Evolutionary conservation across 2,329 filamentous ascomycete genomes (phyloP), one percentile per base, ranked within the genome.

Genomic region (Akanthomyces lecanii): DNA sequence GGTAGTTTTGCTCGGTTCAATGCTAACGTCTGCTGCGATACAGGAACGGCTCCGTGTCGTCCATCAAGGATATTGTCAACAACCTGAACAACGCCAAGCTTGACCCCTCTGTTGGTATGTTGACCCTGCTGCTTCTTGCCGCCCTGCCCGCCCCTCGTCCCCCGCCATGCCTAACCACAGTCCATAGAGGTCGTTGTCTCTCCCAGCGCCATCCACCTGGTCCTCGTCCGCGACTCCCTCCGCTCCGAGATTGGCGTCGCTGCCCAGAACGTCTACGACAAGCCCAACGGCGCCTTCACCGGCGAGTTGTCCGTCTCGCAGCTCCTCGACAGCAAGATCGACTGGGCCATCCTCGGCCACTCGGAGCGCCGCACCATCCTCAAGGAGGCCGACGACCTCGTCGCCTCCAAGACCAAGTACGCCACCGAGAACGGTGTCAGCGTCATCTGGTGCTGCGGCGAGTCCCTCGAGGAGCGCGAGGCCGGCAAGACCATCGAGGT

Each of bases 391-490:
- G 92, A 97, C 78, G 83, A 87, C 70, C 88, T 95, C 71, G 87
- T 98, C 69, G 92, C 94, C 67, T 86, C 84, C 81, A 99, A 99
- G 90, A 95, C 92, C 78, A 97, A 96, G 86, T 88, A 87, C 72
- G 92, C 95, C 66, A 83, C 95, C 65, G 91, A 96, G 73, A 90
- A 90, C 72, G 94, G 92, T 66, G 76, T 99, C 68, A 84, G 86
- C 69, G 95, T 98, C 74, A 97, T 99, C 78, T 90, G 97, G 81
- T 99, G 95, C 88, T 95, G 92, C 77, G 95, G 95, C 72, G 95
- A 99, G 87, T 92, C 88, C 71, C 85, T 98, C 67, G 91, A 97
- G 85, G 88, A 96, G 82, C 89, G 94, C 69, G 93, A 97, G 83
- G 84, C 85, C 67, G 84, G 85, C 76, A 88, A 91, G 83, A 98